Evolutionary conservation across 2,329 filamentous ascomycete species (phyloP).

Genomic region (Rachicladosporium sp.): DNA sequence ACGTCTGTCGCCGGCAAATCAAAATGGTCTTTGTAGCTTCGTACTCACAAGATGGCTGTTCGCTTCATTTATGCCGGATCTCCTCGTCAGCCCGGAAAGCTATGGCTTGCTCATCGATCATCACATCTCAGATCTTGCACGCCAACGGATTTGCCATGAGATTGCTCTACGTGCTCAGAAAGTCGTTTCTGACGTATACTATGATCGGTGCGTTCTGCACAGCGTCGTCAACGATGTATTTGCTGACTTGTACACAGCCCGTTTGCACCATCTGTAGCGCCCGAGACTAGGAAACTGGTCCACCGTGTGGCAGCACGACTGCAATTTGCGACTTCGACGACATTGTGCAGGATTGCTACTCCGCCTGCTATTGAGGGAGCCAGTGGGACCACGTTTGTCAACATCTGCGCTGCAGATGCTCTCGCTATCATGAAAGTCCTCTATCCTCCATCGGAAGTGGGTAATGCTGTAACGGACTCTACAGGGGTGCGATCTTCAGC

Average conservation of each 20-base stretch:
- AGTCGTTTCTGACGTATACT: constrained; percentile 63
- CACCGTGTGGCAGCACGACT: too few relatives aligned
- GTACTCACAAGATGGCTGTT: constrained; percentile 89
- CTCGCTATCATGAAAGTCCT: constrained; percentile 66
- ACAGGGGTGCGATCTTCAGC: constrained; percentile 34
- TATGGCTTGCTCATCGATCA: constrained; percentile 66
- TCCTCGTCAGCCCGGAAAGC: constrained; percentile 75
- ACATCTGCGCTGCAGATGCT: constrained; percentile 50
- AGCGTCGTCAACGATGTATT: not conserved
- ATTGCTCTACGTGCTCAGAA: constrained; percentile 71
- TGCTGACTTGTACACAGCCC: constrained; percentile 12
- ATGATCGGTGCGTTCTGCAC: constrained; percentile 45
- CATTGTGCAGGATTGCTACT: too few relatives aligned
- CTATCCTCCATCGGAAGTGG: constrained; percentile 52
- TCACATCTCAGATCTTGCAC: constrained; percentile 80
- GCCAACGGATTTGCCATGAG: constrained; percentile 61
- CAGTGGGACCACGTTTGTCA: constrained; percentile 41
- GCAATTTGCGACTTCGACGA: too few relatives aligned
- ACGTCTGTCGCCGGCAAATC: constrained; percentile 52
- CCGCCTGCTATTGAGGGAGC: too few relatives aligned
- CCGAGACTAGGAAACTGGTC: too few relatives aligned
- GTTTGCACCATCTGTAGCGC: too few relatives aligned
- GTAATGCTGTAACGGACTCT: constrained; percentile 34
- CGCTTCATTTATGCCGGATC: constrained; percentile 69
- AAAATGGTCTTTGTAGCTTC: constrained; percentile 61